These are phyloP conservation scores for Zalerion maritima DNA, from an alignment of 495 filamentous ascomycete species.

Conservation along the genomic window DNA sequence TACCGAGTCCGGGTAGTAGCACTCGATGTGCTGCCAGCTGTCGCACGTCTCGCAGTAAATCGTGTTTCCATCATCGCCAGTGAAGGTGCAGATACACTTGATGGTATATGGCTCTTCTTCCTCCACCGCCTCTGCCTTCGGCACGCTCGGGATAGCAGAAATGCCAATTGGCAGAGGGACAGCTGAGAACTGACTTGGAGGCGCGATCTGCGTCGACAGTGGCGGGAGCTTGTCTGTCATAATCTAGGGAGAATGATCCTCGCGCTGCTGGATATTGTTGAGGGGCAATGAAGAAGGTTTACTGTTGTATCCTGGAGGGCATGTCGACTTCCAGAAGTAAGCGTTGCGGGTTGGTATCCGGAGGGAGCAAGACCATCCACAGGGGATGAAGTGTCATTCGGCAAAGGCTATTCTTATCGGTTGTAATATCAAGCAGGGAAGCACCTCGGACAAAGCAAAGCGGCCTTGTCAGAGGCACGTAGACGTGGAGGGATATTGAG, in stretches of 20 bases:
- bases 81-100: slow-evolving; percentile 87
- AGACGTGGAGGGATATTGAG: slow-evolving; percentile 3
- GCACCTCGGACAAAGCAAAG: slow-evolving; percentile 4
- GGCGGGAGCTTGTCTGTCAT: slow-evolving; percentile 82
- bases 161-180: slow-evolving; percentile 34
- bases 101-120: slow-evolving; percentile 92
- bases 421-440: too few relatives aligned
- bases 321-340: slow-evolving; percentile 37
- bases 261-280: slow-evolving; percentile 40
- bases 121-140: slow-evolving; percentile 30
- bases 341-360: slow-evolving; percentile 15
- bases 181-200: slow-evolving; percentile 35
- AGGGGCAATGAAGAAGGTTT: slow-evolving; percentile 25
- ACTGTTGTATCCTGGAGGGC: slow-evolving; percentile 40
- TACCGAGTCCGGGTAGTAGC: slow-evolving; percentile 65
- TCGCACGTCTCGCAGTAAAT: slow-evolving; percentile 92
- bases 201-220: slow-evolving; percentile 39
- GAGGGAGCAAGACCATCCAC: slow-evolving; percentile 7
- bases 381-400: slow-evolving; percentile 7
- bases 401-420: slow-evolving; percentile 7
- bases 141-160: too few relatives aligned
- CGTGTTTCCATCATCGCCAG: slow-evolving; percentile 93
- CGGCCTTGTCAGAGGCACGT: slow-evolving; percentile 6
- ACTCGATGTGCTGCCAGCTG: slow-evolving; percentile 96
- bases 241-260: slow-evolving; percentile 56